phyloP scores from a whole-genome alignment of 2,329 filamentous ascomycete species.

The Aspergillus clavatus region DNA sequence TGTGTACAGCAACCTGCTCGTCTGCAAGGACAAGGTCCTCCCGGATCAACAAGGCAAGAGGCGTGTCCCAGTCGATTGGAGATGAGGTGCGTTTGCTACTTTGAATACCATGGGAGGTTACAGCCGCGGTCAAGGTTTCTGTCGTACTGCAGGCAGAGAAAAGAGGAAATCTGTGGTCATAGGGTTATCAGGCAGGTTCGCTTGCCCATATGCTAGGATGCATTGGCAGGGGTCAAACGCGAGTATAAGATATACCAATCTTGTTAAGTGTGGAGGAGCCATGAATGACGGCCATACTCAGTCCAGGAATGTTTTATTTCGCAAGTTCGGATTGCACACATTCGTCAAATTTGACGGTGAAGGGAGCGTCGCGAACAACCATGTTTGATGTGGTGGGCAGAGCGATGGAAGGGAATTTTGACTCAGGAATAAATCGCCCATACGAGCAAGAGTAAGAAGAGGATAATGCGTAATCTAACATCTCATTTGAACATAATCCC shows the following conservation, averaged over 20 bases:
- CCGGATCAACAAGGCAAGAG: slow-evolving; percentile 32
- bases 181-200: slow-evolving; percentile 19
- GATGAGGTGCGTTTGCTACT: slow-evolving; percentile 12
- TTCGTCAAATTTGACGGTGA: slow-evolving; percentile 15
- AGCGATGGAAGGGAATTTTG: too few species aligned
- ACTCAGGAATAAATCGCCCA: too few species aligned
- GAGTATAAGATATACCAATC: slow-evolving; percentile 7
- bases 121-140: slow-evolving; percentile 25
- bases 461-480: too few species aligned
- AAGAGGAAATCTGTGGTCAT: slow-evolving; percentile 24
- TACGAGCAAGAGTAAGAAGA: too few species aligned
- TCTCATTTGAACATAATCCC: too few species aligned
- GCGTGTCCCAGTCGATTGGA: slow-evolving; percentile 33
- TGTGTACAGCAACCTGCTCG: slow-evolving; percentile 22
- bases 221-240: not conserved
- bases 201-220: slow-evolving; percentile 26
- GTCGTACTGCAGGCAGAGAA: slow-evolving; percentile 24
- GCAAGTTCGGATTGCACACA: slow-evolving; percentile 18
- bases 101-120: slow-evolving; percentile 18
- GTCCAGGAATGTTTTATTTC: slow-evolving; percentile 28
- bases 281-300: slow-evolving; percentile 26
- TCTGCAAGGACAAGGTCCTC: slow-evolving; percentile 30
- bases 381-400: too few species aligned
- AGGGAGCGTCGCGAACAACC: slow-evolving; percentile 7
- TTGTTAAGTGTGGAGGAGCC: slow-evolving; percentile 23